Evolutionary conservation across 768 basidiomycete species (phyloP), one percentile per base, ranked within the genome.

Genomic region (Naganishia onofrii): DNA sequence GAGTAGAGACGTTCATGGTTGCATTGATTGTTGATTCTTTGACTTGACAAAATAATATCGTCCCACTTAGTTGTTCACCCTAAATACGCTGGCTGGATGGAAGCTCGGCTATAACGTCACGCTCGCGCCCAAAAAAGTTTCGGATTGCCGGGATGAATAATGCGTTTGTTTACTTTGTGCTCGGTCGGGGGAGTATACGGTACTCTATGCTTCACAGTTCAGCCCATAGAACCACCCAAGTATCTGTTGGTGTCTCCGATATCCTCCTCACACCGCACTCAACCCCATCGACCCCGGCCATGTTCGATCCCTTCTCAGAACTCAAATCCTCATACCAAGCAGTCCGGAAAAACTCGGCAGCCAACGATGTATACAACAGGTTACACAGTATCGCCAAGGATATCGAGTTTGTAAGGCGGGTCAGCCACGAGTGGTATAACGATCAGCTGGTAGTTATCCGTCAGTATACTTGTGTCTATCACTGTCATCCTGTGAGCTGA

Each of bases 371-470:
- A 28, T 94, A 87, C 83, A 93, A 93, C 76, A 88, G 95, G 10
- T 78, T 97, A 0, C 92, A 91, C 72, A 95, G 93, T 8, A 90
- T 98, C 67, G 83, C 84, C 3, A 86, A 90, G 67, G 95, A 97
- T 74, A 84, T 88, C 19, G 72, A 70, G 0, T 97, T 94, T 74
- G 88, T 98, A 0, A 69, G 81, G 17, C 77, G 79, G 23, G 86
- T 92, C 0, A 82, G 84, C 26, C 74, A 81, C 0, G 79, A 82
- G 7, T 89, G 76, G 77, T 80, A 75, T 53, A 66, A 74, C 13
- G 67, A 66, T 21, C 60, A 75, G 19, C 77, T 75, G 52, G 71
- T 70, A 26, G 76, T 80, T 2, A 85, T 77, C 78, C 79, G 0
- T 76, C 83, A 28, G 77, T 88, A 19, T 87, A 88, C 10, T 75